Conservation (phyloP, 2,329 filamentous ascomycete species). For the Colletotrichum spinosum region DNA sequence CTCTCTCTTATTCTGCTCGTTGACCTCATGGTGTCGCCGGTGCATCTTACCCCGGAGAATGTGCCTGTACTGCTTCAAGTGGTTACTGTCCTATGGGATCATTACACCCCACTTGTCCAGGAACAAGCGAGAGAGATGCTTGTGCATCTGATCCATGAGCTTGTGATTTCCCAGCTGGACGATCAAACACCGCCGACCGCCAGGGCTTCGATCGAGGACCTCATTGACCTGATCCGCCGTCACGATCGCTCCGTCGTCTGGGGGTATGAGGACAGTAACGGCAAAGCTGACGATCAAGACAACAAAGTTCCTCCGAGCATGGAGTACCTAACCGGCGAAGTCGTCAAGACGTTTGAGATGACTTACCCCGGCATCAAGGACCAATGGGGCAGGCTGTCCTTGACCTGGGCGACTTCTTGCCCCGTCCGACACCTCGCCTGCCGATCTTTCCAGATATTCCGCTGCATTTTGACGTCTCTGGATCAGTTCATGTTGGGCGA, state of each 20-base stretch:
- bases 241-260: conserved; percentile 89
- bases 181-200: conserved; percentile 71
- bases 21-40: conserved; percentile 93
- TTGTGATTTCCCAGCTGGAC: conserved; percentile 85
- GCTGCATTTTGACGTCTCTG: conserved; percentile 89
- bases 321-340: conserved; percentile 83
- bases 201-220: conserved; percentile 83
- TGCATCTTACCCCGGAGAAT: conserved; percentile 81
- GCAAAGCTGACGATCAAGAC: conserved; percentile 77
- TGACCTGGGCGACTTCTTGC: conserved; percentile 97
- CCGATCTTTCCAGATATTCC: conserved; percentile 96
- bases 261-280: conserved; percentile 93
- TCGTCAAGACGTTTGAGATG: conserved; percentile 86
- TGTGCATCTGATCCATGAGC: conserved; percentile 94
- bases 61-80: conserved; percentile 91
- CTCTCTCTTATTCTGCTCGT: conserved; percentile 93
- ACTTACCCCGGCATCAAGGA: conserved; percentile 89
- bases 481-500: conserved; percentile 96
- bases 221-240: conserved; percentile 87
- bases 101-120: conserved; percentile 94
- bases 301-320: conserved; percentile 89
- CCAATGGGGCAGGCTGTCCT: conserved; percentile 88
- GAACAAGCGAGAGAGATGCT: conserved; percentile 98
- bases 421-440: conserved; percentile 95
- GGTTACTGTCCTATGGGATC: conserved; percentile 95